Evolutionary conservation across 1,284 basidiomycete species (phyloP).

Genomic region (Mycena citricolor): DNA sequence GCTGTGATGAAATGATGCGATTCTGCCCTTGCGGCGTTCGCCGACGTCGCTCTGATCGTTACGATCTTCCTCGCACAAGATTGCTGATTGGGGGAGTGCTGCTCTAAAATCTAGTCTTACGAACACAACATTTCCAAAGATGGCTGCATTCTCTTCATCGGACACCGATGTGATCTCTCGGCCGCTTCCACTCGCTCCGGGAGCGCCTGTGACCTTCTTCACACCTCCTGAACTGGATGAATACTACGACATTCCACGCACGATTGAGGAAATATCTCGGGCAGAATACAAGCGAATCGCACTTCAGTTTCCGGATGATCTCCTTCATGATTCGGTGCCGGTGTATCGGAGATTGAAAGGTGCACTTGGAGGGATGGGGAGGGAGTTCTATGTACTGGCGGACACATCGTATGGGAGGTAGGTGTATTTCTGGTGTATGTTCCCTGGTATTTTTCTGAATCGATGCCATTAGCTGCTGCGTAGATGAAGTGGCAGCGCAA

Average conservation of each 20-base stretch:
- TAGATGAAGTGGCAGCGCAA: constrained; percentile 94
- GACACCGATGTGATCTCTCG: constrained; percentile 22
- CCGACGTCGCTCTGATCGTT: too few species aligned
- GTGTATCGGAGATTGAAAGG: constrained; percentile 80
- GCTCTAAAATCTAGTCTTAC: too few species aligned
- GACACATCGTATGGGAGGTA: constrained; percentile 97
- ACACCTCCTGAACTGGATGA: constrained; percentile 15
- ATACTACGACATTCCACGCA: constrained; percentile 22
- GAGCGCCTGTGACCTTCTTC: constrained; percentile 1
- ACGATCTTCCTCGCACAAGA: too few species aligned
- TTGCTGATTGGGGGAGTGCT: too few species aligned
- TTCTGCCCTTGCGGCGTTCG: too few species aligned
- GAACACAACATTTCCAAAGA: too few species aligned
- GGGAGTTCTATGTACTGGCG: constrained; percentile 86
- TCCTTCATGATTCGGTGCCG: constrained; percentile 84
- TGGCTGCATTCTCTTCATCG: constrained; percentile 20
- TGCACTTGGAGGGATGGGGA: constrained; percentile 43
- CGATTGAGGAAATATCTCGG: constrained; percentile 14
- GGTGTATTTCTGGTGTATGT: too few species aligned
- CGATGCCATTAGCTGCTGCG: constrained; percentile 86
- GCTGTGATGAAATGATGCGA: too few species aligned
- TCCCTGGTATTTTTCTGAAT: too few species aligned
- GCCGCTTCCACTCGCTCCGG: constrained; percentile 11
- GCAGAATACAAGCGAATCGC: constrained; percentile 54
- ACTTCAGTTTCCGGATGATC: constrained; percentile 95